phyloP scores from a whole-genome alignment of 805 yeast genomes.

The Torulaspora quercuum region DNA sequence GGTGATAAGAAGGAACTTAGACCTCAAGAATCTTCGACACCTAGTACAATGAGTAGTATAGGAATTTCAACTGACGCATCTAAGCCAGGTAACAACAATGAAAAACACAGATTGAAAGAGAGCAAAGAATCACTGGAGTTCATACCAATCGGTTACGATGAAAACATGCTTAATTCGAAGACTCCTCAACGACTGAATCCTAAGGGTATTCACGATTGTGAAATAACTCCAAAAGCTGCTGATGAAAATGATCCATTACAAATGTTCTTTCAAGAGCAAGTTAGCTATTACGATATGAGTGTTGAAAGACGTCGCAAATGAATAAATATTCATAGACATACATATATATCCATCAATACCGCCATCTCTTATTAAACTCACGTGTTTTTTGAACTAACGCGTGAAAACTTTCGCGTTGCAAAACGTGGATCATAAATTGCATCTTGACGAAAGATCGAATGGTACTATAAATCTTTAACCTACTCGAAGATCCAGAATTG shows the following conservation, averaged over 20 bases:
- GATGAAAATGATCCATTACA: constrained; percentile 20
- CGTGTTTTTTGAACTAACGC: no score
- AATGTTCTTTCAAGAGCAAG: constrained; percentile 16
- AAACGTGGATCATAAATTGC: background rate
- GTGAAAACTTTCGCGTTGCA: constrained; percentile 8
- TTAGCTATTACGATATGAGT: constrained; percentile 4
- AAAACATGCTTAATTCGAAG: constrained; percentile 11
- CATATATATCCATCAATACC: no score
- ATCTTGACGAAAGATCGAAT: background rate
- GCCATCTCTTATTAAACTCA: no score
- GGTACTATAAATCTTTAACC: no score
- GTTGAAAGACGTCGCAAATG: constrained; percentile 6
- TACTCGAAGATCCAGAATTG: no score
- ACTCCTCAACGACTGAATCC: constrained; percentile 6
- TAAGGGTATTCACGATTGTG: constrained; percentile 1
- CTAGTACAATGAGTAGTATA: constrained; percentile 6
- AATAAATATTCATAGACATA: no score
- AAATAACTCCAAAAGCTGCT: constrained; percentile 10
- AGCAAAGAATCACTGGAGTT: constrained; percentile 16
- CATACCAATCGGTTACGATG: constrained; percentile 26
- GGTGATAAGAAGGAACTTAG: constrained; percentile 7
- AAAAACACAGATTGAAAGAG: constrained; percentile 10
- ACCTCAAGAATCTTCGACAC: constrained; percentile 2
- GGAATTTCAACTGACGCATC: constrained; percentile 1
- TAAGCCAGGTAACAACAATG: constrained; percentile 4